Percentiles rank a stretch among this genome's conserved stretches.
These are phyloP conservation scores for Saccharomycopsis sp. DNA, from an alignment of 805 yeast species.

Conservation along the genomic window DNA sequence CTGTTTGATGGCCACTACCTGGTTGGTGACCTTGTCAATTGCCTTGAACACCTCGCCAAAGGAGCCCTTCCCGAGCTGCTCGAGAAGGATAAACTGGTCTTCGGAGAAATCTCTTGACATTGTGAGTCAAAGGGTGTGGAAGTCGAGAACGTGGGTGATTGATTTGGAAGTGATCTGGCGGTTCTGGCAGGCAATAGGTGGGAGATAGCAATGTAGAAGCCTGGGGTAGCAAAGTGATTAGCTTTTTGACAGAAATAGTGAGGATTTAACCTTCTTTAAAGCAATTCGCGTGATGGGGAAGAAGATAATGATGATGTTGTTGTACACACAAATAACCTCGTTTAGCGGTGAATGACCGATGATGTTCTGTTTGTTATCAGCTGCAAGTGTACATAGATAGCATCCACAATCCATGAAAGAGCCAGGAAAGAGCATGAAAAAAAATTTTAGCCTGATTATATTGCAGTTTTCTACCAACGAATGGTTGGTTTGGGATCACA, in stretches of 20 bases:
- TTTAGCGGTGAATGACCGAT: neutral
- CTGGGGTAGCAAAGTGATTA: too few species aligned
- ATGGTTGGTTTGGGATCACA: neutral
- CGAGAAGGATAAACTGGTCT: slow-evolving; percentile 40
- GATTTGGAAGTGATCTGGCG: neutral
- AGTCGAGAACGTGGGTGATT: too few species aligned
- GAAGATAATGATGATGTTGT: neutral
- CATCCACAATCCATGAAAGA: neutral
- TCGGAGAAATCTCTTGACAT: slow-evolving; percentile 28
- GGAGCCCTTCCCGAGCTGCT: slow-evolving; percentile 69
- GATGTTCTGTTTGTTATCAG: neutral
- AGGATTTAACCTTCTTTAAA: neutral
- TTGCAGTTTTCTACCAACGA: neutral
- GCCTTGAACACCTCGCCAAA: slow-evolving; percentile 74
- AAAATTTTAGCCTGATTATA: neutral
- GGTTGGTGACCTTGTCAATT: slow-evolving; percentile 34
- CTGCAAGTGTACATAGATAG: neutral
- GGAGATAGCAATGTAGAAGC: neutral
- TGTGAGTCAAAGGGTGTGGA: too few species aligned
- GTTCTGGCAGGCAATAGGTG: neutral
- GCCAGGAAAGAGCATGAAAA: neutral
- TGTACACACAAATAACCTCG: neutral
- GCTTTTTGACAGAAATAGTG: neutral
- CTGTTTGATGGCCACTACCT: slow-evolving; percentile 40
- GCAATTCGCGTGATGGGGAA: neutral